Base-by-base conservation (phyloP, 331 rosid genomes). In the Quercus tomentella region DNA sequence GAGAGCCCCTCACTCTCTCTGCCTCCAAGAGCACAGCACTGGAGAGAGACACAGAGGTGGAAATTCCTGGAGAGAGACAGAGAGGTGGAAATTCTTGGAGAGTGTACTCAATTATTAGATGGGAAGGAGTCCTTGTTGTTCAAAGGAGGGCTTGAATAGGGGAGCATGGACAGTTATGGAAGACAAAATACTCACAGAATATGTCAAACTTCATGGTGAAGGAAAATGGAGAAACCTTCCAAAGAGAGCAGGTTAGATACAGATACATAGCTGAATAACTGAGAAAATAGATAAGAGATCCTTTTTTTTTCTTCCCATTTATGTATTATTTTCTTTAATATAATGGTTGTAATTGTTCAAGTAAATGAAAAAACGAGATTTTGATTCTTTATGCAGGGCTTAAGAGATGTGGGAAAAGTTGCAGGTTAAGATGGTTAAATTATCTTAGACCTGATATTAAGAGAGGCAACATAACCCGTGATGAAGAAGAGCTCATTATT, bases 131-230 rank as follows among this genome's bases (percentile, higher is more conserved):
- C 93, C 93, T 51, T 91, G 93, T 70, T 91, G 96, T 57, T 75
- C 90, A 6, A 89, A 86, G 77, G 88, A 89, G 74, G 91, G 90
- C 0, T 77, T 91, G 72, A 91, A 87, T 10, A 87, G 84, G 84
- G 96, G 96, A 84, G 93, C 96, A 43, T 91, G 96, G 96, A 91
- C 96, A 15, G 88, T 87, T 55, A 73, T 77, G 65, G 96, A 91
- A 82, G 93, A 91, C 86, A 82, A 61, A 76, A 76, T 76, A 37
- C 93, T 91, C 23, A 75, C 33, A 1, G 90, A 87, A 5, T 87
- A 82, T 76, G 82, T 91, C 45, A 52, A 35, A 58, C 52, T 33
- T 81, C 89, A 91, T 52, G 96, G 96, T 16, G 91, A 89, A 81
- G 96, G 96, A 33, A 91, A 89, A 82, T 91, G 96, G 96, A 86